phyloP scores from a whole-genome alignment of 768 basidiomycete species.

The Pleurotus sapidus region DNA sequence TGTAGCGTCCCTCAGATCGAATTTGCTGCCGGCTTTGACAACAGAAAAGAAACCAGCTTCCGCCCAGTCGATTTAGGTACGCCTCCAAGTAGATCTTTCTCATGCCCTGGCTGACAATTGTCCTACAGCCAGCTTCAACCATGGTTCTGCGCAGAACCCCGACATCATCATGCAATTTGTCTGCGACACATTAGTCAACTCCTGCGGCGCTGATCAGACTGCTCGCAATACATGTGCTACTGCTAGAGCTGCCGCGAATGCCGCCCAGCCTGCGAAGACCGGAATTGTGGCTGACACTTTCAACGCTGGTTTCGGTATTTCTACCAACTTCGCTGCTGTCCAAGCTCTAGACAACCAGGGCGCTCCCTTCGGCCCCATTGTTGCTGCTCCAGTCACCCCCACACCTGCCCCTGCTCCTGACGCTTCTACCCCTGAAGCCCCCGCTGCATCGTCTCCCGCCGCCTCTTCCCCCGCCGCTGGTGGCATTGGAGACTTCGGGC shows the following conservation, averaged over 20 bases:
- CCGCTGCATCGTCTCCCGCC: conserved; percentile 19
- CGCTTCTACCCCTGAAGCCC: conserved; percentile 15
- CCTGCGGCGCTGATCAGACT: conserved; percentile 50
- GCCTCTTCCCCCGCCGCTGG: conserved; percentile 23
- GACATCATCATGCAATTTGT: conserved; percentile 34
- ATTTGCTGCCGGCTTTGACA: conserved; percentile 57
- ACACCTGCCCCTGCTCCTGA: conserved; percentile 15
- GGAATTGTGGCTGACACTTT: conserved; percentile 58
- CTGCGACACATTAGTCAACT: conserved; percentile 50
- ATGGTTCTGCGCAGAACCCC: conserved; percentile 46
- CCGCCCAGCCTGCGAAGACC: conserved; percentile 35
- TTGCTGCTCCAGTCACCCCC: conserved; percentile 13
- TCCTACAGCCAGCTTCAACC: conserved; percentile 39
- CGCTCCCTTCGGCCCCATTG: neutral
- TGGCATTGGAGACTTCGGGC: conserved; percentile 43
- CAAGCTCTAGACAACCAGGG: conserved; percentile 11
- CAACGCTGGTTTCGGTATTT: conserved; percentile 39
- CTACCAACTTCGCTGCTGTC: conserved; percentile 36
- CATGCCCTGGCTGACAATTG: too few relatives aligned
- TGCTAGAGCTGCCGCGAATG: conserved; percentile 37
- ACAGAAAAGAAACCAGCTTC: conserved; percentile 58
- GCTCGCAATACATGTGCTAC: conserved; percentile 47
- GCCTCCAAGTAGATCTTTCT: too few relatives aligned
- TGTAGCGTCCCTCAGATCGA: conserved; percentile 57
- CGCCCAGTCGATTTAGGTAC: conserved; percentile 45